Conservation (phyloP, 2,329 filamentous ascomycete genomes). For the Colletotrichum caudatum region DNA sequence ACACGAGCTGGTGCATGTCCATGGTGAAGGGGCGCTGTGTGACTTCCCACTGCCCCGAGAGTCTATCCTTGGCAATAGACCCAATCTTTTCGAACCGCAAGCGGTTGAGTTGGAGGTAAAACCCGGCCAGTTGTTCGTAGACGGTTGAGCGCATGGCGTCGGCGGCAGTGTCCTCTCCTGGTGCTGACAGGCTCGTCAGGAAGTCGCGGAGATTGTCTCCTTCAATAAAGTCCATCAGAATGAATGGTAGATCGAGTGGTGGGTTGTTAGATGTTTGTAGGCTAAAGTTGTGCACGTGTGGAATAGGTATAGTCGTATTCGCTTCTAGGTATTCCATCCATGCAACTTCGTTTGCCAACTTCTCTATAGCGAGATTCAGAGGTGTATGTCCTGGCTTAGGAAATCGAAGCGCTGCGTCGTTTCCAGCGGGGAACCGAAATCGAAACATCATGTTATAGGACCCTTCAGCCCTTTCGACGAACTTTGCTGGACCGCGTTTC, state of each 20-base stretch:
- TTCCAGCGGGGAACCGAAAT: neutral
- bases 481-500: neutral
- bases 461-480: neutral
- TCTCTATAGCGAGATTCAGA: neutral
- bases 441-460: neutral
- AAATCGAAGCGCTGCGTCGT: neutral
- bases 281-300: neutral
- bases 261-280: neutral
- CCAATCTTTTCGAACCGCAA: neutral
- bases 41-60: neutral
- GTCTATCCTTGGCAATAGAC: neutral
- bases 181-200: neutral
- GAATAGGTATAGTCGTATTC: neutral
- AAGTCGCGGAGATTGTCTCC: neutral
- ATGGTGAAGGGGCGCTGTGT: neutral
- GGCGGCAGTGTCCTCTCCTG: neutral
- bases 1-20: constrained; percentile 1
- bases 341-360: neutral
- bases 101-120: neutral
- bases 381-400: constrained; percentile 1
- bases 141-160: neutral
- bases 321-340: neutral
- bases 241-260: neutral
- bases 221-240: neutral
- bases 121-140: neutral